phyloP scores from a whole-genome alignment of 129 eudicot species.

The Glebionis coronaria region DNA sequence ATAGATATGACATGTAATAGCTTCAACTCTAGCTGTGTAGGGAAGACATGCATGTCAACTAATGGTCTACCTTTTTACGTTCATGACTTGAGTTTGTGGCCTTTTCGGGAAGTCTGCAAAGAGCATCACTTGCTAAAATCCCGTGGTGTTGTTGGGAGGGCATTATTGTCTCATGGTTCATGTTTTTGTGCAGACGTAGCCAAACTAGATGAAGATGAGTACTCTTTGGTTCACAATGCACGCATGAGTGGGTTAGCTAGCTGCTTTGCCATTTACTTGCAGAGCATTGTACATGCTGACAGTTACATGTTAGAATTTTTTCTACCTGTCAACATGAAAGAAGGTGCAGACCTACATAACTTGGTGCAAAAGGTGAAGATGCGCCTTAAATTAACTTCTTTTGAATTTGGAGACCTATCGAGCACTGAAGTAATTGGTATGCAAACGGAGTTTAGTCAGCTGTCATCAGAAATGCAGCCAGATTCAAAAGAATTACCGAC shows the following conservation, averaged over 20 bases:
- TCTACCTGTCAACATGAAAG: constrained; percentile 5
- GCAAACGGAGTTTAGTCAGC: background rate
- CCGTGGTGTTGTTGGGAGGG: background rate
- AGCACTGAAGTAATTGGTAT: constrained; percentile 1
- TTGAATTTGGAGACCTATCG: background rate
- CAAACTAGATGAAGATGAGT: constrained; percentile 14
- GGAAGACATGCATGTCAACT: background rate
- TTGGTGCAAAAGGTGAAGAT: constrained; percentile 13
- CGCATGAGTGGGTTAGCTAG: constrained; percentile 9
- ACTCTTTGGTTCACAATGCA: constrained; percentile 16
- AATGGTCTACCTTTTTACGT: background rate
- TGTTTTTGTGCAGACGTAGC: constrained; percentile 10
- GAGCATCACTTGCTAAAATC: constrained; percentile 1
- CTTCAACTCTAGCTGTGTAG: background rate
- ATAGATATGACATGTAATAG: constrained; percentile 5
- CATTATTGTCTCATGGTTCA: constrained; percentile 2
- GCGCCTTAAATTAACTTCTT: background rate
- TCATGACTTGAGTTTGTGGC: background rate
- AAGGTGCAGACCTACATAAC: background rate
- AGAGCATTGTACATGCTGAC: constrained; percentile 1
- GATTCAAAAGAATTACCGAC: background rate
- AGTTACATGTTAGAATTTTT: constrained; percentile 11
- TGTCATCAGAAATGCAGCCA: background rate
- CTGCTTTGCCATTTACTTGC: constrained; percentile 11
- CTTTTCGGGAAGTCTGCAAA: background rate